Percentiles rank a stretch among this genome's conserved stretches.
Conservation (phyloP, 768 basidiomycete genomes). For the Crucibulum laeve region DNA sequence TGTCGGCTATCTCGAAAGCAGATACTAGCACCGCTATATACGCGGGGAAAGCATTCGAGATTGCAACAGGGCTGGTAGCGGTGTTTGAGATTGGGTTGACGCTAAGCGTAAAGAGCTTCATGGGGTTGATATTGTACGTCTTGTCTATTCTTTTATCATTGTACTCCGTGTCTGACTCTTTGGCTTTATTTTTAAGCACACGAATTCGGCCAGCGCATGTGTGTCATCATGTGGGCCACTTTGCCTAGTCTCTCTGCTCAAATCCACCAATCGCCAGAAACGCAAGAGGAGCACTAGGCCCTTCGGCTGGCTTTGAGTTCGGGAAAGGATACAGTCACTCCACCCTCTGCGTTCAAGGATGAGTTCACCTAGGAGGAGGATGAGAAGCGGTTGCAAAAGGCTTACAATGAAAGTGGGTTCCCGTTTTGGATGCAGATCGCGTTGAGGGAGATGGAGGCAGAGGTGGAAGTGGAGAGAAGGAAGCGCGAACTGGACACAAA, state of each 20-base stretch:
- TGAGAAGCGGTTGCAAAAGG: slow-evolving; percentile 45
- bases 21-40: slow-evolving; percentile 48
- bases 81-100: slow-evolving; percentile 39
- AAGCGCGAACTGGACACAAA: slow-evolving; percentile 18
- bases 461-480: slow-evolving; percentile 43
- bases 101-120: slow-evolving; percentile 42
- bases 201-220: slow-evolving; percentile 60
- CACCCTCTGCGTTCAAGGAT: slow-evolving; percentile 9
- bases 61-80: slow-evolving; percentile 59
- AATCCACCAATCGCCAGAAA: slow-evolving; percentile 41
- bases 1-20: slow-evolving; percentile 30
- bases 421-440: slow-evolving; percentile 51
- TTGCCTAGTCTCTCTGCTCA: slow-evolving; percentile 46
- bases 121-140: slow-evolving; percentile 57
- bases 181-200: slow-evolving; percentile 32
- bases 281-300: slow-evolving; percentile 21
- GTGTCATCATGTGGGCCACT: slow-evolving; percentile 35
- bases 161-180: neutral
- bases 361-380: slow-evolving; percentile 53
- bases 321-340: slow-evolving; percentile 10
- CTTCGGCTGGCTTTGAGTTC: slow-evolving; percentile 11
- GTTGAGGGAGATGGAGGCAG: slow-evolving; percentile 52
- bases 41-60: slow-evolving; percentile 57
- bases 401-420: slow-evolving; percentile 59
- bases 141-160: slow-evolving; percentile 4